phyloP scores from a whole-genome alignment of 164 flowering plant species.

The Umbellularia californica region DNA sequence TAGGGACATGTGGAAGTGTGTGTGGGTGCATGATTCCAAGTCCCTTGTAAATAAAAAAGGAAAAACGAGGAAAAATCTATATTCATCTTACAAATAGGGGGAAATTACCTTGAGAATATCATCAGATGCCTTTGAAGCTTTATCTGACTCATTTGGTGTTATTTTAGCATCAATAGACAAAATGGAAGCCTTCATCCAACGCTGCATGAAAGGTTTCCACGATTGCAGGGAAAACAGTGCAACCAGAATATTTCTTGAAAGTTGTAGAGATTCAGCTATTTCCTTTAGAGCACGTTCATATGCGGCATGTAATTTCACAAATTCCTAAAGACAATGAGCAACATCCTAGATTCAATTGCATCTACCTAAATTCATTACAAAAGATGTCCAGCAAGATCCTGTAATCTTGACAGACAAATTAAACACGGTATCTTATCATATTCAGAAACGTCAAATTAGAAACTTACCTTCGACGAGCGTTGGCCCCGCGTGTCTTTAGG shows the following conservation, averaged over 20 bases:
- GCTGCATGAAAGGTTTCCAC: constrained; percentile 81
- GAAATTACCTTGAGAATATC: constrained; percentile 71
- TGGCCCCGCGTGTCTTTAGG: constrained; percentile 36
- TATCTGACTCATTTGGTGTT: constrained; percentile 32
- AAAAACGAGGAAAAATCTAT: background rate
- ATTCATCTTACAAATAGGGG: background rate
- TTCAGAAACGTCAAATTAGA: background rate
- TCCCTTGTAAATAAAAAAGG: too few species aligned
- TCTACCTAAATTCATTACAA: background rate
- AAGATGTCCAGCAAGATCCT: background rate
- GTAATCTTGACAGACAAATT: background rate
- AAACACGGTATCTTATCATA: background rate
- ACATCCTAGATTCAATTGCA: constrained; percentile 3
- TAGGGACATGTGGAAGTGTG: too few species aligned
- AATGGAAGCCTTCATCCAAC: constrained; percentile 60
- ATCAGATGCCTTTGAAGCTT: constrained; percentile 61
- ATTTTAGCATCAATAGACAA: constrained; percentile 36
- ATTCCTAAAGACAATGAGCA: constrained; percentile 30
- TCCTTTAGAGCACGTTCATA: constrained; percentile 58
- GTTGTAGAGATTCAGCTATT: constrained; percentile 66
- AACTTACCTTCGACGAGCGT: constrained; percentile 42
- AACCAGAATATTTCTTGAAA: constrained; percentile 74
- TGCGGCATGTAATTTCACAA: constrained; percentile 34
- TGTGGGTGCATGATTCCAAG: too few species aligned
- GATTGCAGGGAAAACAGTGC: constrained; percentile 84